Evolutionary conservation across 2,329 filamentous ascomycete species (phyloP).

Genomic region (Zymoseptoria passerinii): DNA sequence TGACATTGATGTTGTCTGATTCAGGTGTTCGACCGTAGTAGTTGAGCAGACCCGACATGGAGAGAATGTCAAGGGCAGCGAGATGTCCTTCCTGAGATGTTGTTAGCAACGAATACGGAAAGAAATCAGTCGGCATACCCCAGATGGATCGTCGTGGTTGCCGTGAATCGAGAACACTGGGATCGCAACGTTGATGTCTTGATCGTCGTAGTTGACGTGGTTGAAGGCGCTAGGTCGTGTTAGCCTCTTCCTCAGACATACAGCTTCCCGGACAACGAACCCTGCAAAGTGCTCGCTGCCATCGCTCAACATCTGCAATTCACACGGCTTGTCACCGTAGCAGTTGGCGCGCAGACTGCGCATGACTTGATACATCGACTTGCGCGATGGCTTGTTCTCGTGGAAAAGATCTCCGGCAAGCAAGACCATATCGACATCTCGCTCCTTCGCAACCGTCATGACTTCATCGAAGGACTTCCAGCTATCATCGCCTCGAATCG

Average conservation of each 20-base stretch:
- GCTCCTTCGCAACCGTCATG: constrained; percentile 74
- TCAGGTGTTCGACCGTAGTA: constrained; percentile 91
- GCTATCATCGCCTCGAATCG: constrained; percentile 91
- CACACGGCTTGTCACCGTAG: constrained; percentile 88
- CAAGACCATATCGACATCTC: constrained; percentile 96
- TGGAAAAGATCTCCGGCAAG: constrained; percentile 94
- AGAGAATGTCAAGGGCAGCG: constrained; percentile 82
- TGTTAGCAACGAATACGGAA: constrained; percentile 13
- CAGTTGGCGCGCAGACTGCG: constrained; percentile 87
- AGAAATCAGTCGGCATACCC: constrained; percentile 32
- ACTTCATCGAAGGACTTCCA: constrained; percentile 96
- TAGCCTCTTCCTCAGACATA: constrained; percentile 3
- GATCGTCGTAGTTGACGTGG: constrained; percentile 95
- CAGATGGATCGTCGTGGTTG: constrained; percentile 97
- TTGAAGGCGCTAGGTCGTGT: constrained; percentile 55
- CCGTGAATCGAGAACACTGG: constrained; percentile 98
- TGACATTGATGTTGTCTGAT: constrained; percentile 86
- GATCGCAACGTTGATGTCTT: constrained; percentile 93
- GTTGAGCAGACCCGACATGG: constrained; percentile 85
- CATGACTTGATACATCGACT: constrained; percentile 97
- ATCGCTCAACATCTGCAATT: constrained; percentile 90
- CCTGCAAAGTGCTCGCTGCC: constrained; percentile 73
- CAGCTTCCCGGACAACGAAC: constrained; percentile 6
- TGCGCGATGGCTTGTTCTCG: constrained; percentile 93
- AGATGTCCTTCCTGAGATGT: constrained; percentile 61